Evolutionary conservation across 116 monocot species (phyloP).

Genomic region (Dioscorea cayenensis): DNA sequence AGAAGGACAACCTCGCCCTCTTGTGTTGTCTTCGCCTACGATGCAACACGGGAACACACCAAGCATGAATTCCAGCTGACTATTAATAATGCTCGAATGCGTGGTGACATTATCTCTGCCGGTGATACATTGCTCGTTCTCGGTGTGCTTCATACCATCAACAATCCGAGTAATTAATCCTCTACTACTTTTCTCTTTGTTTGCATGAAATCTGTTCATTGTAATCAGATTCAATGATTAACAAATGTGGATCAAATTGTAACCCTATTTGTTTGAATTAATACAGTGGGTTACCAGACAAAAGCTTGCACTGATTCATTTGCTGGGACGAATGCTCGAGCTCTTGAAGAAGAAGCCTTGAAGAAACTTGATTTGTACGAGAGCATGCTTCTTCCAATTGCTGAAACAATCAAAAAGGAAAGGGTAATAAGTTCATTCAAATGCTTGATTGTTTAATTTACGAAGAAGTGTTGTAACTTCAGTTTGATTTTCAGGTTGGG

Average conservation of each 20-base stretch:
- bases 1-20: neutral
- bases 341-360: constrained; percentile 29
- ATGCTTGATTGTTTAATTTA: neutral
- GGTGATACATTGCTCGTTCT: constrained; percentile 28
- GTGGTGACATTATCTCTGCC: constrained; percentile 27
- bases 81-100: constrained; percentile 8
- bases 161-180: constrained; percentile 26
- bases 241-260: no score
- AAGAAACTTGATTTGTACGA: constrained; percentile 22
- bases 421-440: neutral
- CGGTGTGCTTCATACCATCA: constrained; percentile 32
- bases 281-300: constrained; percentile 32
- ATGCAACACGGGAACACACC: constrained; percentile 12
- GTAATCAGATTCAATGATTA: neutral
- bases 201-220: neutral
- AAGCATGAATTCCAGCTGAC: constrained; percentile 22
- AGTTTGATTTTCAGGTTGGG: neutral
- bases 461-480: neutral
- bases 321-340: constrained; percentile 17
- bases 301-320: constrained; percentile 38
- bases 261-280: neutral
- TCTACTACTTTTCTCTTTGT: neutral
- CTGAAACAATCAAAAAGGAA: neutral
- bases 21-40: constrained; percentile 18
- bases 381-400: constrained; percentile 17